A percentile compares a stretch with the other conserved stretches of the same genome.
Evolutionary conservation across 139 green algal genomes (phyloP).

Genomic region (Penium margaritaceum): DNA sequence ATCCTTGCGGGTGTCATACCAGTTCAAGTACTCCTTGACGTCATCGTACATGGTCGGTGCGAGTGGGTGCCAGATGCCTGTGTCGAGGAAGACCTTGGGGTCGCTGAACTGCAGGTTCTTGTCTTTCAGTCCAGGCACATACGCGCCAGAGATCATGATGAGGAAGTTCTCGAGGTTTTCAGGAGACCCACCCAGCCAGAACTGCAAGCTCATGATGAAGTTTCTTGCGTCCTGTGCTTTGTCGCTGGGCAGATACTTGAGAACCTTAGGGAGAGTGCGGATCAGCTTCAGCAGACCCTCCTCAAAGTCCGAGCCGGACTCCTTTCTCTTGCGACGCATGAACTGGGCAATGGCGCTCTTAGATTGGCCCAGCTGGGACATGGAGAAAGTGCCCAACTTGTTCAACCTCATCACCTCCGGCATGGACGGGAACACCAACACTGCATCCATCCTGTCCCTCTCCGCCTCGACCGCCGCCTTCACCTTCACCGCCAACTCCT

Average conservation of each 20-base stretch:
- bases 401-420: conserved; percentile 90
- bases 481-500: conserved; percentile 98
- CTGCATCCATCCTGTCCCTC: conserved; percentile 81
- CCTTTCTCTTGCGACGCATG: conserved; percentile 71
- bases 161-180: conserved; percentile 98
- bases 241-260: conserved; percentile 89
- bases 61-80: conserved; percentile 94
- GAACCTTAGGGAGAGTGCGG: conserved; percentile 66
- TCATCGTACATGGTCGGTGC: conserved; percentile 83
- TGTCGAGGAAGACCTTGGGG: conserved; percentile 85
- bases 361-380: conserved; percentile 86
- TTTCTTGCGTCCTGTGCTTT: conserved; percentile 83
- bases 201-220: conserved; percentile 93
- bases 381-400: conserved; percentile 97
- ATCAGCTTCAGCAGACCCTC: conserved; percentile 97
- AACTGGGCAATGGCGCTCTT: conserved; percentile 93
- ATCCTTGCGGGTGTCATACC: conserved; percentile 79
- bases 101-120: conserved; percentile 66
- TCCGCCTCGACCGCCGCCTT: conserved; percentile 70
- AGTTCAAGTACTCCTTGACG: conserved; percentile 99
- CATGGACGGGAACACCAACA: conserved; percentile 98
- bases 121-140: conserved; percentile 79
- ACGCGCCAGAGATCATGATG: conserved; percentile 69
- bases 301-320: conserved; percentile 75
- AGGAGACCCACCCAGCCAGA: conserved; percentile 94